phyloP scores from a whole-genome alignment of 2,329 filamentous ascomycete genomes.

The Apiospora aurea region DNA sequence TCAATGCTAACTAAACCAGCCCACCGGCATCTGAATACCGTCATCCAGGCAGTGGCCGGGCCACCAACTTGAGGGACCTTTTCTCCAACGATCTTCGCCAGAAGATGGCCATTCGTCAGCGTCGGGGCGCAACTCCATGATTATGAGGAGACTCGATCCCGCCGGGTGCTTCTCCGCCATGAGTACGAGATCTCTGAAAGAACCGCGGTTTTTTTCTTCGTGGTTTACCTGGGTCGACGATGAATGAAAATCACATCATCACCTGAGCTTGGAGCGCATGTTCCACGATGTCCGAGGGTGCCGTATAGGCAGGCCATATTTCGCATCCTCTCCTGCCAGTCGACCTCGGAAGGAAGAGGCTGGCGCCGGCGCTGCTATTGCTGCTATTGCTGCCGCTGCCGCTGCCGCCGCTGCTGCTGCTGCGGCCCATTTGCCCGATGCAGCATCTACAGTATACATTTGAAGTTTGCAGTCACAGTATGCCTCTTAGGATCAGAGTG shows the following conservation, averaged over 20 bases:
- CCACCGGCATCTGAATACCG: constrained; percentile 19
- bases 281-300: background rate
- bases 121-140: background rate
- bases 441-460: constrained; percentile 20
- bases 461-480: constrained; percentile 17
- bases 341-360: constrained; percentile 1
- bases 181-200: background rate
- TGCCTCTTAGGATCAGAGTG: constrained; percentile 8
- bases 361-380: background rate
- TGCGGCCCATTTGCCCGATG: background rate
- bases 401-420: background rate
- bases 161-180: background rate
- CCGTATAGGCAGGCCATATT: background rate
- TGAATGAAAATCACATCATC: constrained; percentile 9
- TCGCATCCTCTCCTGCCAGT: background rate
- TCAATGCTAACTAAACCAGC: constrained; percentile 16
- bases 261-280: background rate
- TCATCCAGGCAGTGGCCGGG: background rate
- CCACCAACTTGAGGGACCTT: background rate
- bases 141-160: constrained; percentile 6
- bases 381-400: background rate
- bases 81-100: constrained; percentile 4
- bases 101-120: background rate
- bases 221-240: background rate
- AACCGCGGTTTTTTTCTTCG: background rate